These are phyloP conservation scores for Pseudogymnoascus sp. DNA, from an alignment of 2,329 filamentous ascomycete species.

Conservation along the genomic window DNA sequence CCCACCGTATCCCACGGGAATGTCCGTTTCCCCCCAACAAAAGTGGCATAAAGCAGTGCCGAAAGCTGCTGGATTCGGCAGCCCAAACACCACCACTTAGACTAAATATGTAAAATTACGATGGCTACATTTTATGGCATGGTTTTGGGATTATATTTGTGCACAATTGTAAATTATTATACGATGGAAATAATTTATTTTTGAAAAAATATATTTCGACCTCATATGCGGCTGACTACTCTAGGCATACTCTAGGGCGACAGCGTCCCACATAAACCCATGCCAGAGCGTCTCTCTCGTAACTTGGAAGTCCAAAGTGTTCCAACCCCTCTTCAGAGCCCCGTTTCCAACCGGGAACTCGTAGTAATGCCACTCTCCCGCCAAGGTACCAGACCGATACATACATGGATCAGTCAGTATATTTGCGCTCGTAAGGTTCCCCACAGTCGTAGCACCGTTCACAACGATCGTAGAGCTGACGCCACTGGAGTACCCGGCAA, in stretches of 20 bases:
- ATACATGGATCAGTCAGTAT: conserved; percentile 33
- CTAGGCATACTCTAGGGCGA: conserved; percentile 28
- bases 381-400: conserved; percentile 33
- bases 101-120: neutral
- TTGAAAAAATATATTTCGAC: neutral
- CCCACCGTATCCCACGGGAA: too few species aligned
- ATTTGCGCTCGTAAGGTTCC: conserved; percentile 28
- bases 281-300: conserved; percentile 29
- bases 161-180: neutral
- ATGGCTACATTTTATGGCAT: neutral
- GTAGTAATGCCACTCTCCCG: conserved; percentile 35
- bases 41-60: too few species aligned
- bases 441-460: conserved; percentile 27
- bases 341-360: conserved; percentile 29
- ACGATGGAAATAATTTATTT: neutral
- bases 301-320: conserved; percentile 31
- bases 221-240: neutral
- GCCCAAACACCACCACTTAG: too few species aligned
- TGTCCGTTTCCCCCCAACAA: too few species aligned
- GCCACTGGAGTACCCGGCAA: conserved; percentile 21
- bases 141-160: neutral
- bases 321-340: conserved; percentile 28
- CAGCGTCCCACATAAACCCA: conserved; percentile 35
- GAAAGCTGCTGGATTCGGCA: too few species aligned
- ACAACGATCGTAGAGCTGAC: conserved; percentile 28